Evolutionary conservation across 371 early-diverging fungal species (phyloP), one percentile per base, ranked within the genome.

Genomic region (Mortierella sp.): DNA sequence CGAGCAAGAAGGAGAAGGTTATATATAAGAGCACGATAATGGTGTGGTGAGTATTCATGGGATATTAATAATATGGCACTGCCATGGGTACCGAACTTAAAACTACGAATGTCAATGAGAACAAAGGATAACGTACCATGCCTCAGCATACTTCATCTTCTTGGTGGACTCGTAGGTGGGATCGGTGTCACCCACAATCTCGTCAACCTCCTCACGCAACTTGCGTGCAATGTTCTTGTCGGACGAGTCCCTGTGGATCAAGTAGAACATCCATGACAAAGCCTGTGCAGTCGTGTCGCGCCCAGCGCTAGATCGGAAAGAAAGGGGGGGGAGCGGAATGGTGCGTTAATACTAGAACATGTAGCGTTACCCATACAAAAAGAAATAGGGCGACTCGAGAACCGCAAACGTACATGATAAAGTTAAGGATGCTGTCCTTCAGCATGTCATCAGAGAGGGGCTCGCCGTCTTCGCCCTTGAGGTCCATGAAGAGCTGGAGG

Each of bases 371-470:
- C n/a, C n/a, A n/a, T n/a, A n/a, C n/a, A 7, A 4, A 67, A 26
- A 52, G 44, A 26, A 65, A 26, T 10, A 4, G 19, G 9, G 8
- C n/a, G 10, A 4, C 40, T 41, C 37, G 41, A 24, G 47, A 64
- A 44, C 16, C 4, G 9, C 22, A 19, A 13, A n/a, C n/a, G 8
- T 53, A 71, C 71, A 83, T 78, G 70, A 83, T 78, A 64, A 94
- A 92, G 86, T 94, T 95, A 47, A 95, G 73, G 6, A 94, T 87
- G 44, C 91, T 87, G 75, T 95, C 94, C 26, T 89, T 87, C 37
- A 94, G 86, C 61, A 87, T 87, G 11, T 91, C 87, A 58, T 91
- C 90, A 41, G 79, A 86, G 8, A 91, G 79, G 1, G 73, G 71
- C 10, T 89, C 83, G 31, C 91, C 91, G 68, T 92, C 79, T 2